Percentiles rank a stretch among this genome's conserved stretches.
These are phyloP conservation scores for Penicillium turbatum DNA, from an alignment of 495 filamentous ascomycete genomes.

Conservation along the genomic window DNA sequence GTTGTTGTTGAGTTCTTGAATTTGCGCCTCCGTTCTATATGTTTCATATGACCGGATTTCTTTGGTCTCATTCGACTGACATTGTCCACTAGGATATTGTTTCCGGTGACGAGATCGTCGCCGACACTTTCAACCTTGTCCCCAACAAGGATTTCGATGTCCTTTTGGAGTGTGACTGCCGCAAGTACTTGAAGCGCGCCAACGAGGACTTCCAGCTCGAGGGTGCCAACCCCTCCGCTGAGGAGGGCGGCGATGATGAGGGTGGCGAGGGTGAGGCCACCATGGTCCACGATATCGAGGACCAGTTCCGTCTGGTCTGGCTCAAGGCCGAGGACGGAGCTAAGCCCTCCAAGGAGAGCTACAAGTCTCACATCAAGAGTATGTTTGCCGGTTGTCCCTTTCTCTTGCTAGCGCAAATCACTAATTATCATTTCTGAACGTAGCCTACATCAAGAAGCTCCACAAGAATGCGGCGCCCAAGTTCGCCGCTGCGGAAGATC, in stretches of 20 bases:
- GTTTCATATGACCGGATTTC: no score
- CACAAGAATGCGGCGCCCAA: neutral
- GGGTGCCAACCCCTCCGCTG: conserved; percentile 95
- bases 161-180: conserved; percentile 85
- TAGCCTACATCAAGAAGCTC: conserved; percentile 81
- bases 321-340: conserved; percentile 62
- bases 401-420: neutral
- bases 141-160: conserved; percentile 59
- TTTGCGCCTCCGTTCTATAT: neutral
- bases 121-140: conserved; percentile 80
- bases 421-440: neutral
- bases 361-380: conserved; percentile 79
- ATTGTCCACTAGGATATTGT: conserved; percentile 65
- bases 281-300: conserved; percentile 89
- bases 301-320: conserved; percentile 82
- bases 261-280: conserved; percentile 40
- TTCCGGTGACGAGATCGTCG: conserved; percentile 90
- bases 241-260: conserved; percentile 82
- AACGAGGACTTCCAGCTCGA: conserved; percentile 78
- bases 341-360: conserved; percentile 67
- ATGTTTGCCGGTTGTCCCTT: conserved; percentile 17
- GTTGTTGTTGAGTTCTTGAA: neutral
- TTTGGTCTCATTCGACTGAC: neutral
- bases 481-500: neutral
- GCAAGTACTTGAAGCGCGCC: conserved; percentile 72